Base-by-base conservation (phyloP, 176 grass and related monocot species). In the Eremochloa ophiuroides region DNA sequence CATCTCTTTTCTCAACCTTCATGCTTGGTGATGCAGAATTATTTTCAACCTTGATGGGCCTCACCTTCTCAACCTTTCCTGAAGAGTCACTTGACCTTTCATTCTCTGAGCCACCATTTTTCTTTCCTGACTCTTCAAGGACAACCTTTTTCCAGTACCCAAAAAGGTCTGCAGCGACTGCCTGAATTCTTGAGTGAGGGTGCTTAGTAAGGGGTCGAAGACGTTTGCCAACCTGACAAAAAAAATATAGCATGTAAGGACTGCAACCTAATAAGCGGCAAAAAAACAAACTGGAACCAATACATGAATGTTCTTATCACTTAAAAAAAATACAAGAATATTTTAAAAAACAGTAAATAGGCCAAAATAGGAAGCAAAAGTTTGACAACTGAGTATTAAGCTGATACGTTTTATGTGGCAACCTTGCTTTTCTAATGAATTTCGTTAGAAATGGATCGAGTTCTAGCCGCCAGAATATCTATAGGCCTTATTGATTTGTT, bases 141-240 rank as follows among this genome's bases (percentile, higher is more conserved):
- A 97, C 89, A 85, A 97, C 79, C 60, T 89, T 97, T 80, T 94
- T 97, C 94, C 94, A 97, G 77, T 89, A 83, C 3, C 69, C 60
- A 76, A 97, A 83, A 65, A 97, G 89, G 35, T 97, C 91, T 50
- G 89, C 75, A 17, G 94, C 88, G 48, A 94, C 73, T 9, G 81
- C 27, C 31, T 93, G 86, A 59, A 97, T 97, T 13, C 79, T 81
- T 5, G 79, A 76, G 55, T 97, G 80, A 37, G 94, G 91, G 61
- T 97, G 94, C 79, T 97, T 97, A 23, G 94, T 91, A 56, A 97
- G 91, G 76, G 81, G 78, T 4, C 94, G 83, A 78, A 97, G 81
- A 33, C 84, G 91, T 80, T 93, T 97, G 7, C 94, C 94, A 81
- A 97, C 86, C 94, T 97, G 48, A 47, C 18, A 94, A 53, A 84